Conservation (phyloP, 2,329 filamentous ascomycete species). For the Fusarium sp. region DNA sequence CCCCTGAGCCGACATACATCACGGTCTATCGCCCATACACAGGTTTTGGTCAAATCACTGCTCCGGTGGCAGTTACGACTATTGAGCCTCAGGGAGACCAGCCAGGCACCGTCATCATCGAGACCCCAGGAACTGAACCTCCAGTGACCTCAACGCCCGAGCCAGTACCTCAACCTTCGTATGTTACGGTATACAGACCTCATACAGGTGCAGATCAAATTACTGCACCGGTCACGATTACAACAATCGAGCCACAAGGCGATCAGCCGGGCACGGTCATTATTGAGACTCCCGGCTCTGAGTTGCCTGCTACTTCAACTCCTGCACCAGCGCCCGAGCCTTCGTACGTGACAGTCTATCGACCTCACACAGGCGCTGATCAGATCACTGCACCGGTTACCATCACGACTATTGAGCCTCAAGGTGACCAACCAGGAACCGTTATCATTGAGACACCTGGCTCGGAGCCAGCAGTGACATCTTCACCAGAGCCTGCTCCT, state of each 20-base stretch:
- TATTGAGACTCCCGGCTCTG: slow-evolving; percentile 18
- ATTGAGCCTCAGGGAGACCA: slow-evolving; percentile 3
- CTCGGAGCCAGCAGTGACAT: neutral
- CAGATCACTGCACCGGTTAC: slow-evolving; percentile 10
- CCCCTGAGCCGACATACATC: neutral
- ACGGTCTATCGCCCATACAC: slow-evolving; percentile 13
- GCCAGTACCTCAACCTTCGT: neutral
- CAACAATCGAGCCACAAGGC: slow-evolving; percentile 18
- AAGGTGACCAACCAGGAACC: slow-evolving; percentile 4
- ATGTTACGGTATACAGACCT: neutral
- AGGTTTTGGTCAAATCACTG: slow-evolving; percentile 4
- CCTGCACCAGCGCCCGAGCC: neutral
- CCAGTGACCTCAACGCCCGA: neutral
- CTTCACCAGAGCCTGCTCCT: neutral
- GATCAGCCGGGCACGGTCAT: slow-evolving; percentile 26
- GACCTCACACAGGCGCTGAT: neutral
- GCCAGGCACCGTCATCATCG: slow-evolving; percentile 21
- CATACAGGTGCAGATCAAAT: slow-evolving; percentile 17
- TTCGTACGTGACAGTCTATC: slow-evolving; percentile 15
- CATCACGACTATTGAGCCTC: neutral
- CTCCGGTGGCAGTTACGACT: slow-evolving; percentile 3
- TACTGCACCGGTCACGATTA: slow-evolving; percentile 11
- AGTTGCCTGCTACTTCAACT: neutral
- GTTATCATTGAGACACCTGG: slow-evolving; percentile 25
- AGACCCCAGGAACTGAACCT: slow-evolving; percentile 6